A percentile compares a stretch with the other conserved stretches of the same genome.
phyloP scores from a whole-genome alignment of 2,329 filamentous ascomycete genomes.

The Nannizziopsis barbatae region DNA sequence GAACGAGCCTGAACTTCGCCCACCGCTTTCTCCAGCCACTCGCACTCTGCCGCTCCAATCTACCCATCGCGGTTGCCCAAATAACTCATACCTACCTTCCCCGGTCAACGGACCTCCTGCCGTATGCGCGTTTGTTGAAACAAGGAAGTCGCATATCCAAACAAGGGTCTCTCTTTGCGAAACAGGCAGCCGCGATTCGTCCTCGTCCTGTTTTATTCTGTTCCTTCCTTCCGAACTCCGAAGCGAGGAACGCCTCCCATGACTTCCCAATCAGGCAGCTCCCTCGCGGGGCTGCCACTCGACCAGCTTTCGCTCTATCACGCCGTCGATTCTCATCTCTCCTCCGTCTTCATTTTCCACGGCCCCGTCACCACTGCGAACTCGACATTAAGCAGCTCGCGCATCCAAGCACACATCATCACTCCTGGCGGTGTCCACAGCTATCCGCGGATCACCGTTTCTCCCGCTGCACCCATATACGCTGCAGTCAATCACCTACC shows the following conservation, averaged over 20 bases:
- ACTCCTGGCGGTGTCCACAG: conserved; percentile 79
- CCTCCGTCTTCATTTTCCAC: conserved; percentile 77
- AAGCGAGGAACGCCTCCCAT: no score
- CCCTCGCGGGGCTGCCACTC: conserved; percentile 63
- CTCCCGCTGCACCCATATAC: conserved; percentile 84
- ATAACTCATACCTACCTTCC: no score
- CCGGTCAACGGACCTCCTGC: no score
- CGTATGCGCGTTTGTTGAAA: no score
- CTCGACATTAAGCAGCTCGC: conserved; percentile 74
- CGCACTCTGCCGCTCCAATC: neutral
- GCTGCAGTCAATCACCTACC: conserved; percentile 80
- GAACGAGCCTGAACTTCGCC: neutral
- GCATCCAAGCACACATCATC: conserved; percentile 89
- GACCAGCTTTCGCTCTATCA: conserved; percentile 81
- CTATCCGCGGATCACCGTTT: conserved; percentile 83
- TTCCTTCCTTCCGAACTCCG: no score
- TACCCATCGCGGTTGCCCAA: neutral
- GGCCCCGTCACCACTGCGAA: conserved; percentile 83
- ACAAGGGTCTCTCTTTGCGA: neutral
- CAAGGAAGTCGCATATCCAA: neutral
- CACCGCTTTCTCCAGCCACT: neutral
- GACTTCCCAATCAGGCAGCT: conserved; percentile 63
- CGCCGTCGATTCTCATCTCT: conserved; percentile 70
- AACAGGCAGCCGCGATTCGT: no score
- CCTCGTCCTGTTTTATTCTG: no score